A percentile compares a stretch with the other conserved stretches of the same genome.
phyloP scores from a whole-genome alignment of 2,329 filamentous ascomycete genomes.

The Aspergillus pseudoterreus region DNA sequence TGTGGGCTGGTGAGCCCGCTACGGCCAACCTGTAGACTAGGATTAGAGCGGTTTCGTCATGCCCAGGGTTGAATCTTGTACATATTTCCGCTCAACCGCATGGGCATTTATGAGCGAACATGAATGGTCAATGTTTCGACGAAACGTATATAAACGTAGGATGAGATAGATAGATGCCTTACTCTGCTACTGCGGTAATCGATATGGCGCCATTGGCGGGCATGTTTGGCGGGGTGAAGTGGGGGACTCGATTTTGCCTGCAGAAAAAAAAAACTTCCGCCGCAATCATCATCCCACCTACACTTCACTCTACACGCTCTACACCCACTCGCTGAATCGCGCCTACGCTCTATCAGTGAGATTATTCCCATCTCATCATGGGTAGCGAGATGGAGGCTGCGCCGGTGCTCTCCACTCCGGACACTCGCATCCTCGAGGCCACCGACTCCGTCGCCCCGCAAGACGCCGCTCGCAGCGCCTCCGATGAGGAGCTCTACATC shows the following conservation, averaged over 20 bases:
- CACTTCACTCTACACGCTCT: not conserved
- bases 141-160: not conserved
- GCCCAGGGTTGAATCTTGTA: not conserved
- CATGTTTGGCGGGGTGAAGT: constrained; percentile 26
- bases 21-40: constrained; percentile 46
- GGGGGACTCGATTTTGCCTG: constrained; percentile 21
- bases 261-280: constrained; percentile 19
- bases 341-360: not conserved
- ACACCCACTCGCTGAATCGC: not conserved
- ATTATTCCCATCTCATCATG: constrained; percentile 18
- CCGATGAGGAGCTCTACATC: constrained; percentile 67
- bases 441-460: constrained; percentile 41
- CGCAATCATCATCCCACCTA: constrained; percentile 7
- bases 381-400: constrained; percentile 39
- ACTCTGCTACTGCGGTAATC: too few relatives aligned
- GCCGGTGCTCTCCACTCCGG: constrained; percentile 61
- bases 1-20: constrained; percentile 60
- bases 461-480: constrained; percentile 33
- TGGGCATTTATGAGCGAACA: not conserved
- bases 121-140: not conserved
- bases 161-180: constrained; percentile 1
- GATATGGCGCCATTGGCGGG: constrained; percentile 6
- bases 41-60: not conserved
- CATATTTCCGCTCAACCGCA: not conserved
- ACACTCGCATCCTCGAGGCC: constrained; percentile 58